These are phyloP conservation scores for Brassica carinata DNA, from an alignment of 345 rosid genomes.

Conservation along the genomic window DNA sequence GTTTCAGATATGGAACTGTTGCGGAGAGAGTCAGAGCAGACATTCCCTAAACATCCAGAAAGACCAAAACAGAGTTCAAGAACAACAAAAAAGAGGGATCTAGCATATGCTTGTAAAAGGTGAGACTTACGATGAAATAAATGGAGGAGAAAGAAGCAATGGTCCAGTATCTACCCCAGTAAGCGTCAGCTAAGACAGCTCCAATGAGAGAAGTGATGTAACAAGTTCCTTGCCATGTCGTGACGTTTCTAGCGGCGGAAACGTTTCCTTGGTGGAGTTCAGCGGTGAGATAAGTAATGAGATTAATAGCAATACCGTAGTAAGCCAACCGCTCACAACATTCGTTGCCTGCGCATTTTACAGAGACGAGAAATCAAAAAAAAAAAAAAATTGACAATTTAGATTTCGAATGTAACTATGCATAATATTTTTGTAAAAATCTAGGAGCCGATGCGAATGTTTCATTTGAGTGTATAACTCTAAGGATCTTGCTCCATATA, in stretches of 20 bases:
- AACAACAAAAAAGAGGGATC: too few relatives aligned
- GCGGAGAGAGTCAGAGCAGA: slow-evolving; percentile 50
- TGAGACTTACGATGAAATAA: slow-evolving; percentile 48
- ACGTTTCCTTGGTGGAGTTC: slow-evolving; percentile 17
- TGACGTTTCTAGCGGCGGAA: slow-evolving; percentile 50
- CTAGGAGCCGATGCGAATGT: too few relatives aligned
- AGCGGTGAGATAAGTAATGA: slow-evolving; percentile 19
- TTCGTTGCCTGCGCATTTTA: slow-evolving; percentile 10
- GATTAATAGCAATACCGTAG: slow-evolving; percentile 22
- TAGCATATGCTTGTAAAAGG: not conserved
- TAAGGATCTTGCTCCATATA: not conserved
- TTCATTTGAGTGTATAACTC: not conserved
- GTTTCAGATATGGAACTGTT: slow-evolving; percentile 46
- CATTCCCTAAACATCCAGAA: slow-evolving; percentile 47
- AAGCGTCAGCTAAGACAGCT: slow-evolving; percentile 58
- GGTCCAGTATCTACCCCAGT: slow-evolving; percentile 60
- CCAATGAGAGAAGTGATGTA: slow-evolving; percentile 55
- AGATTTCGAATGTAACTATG: not conserved
- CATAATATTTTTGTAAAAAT: too few relatives aligned
- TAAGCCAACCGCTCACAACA: slow-evolving; percentile 56
- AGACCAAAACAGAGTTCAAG: slow-evolving; percentile 15
- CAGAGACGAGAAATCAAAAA: not conserved
- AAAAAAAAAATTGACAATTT: not conserved
- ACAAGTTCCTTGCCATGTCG: slow-evolving; percentile 61
- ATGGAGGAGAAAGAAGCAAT: slow-evolving; percentile 54